Evolutionary conservation across 108 stramenopile species (phyloP).

Genomic region (Cylindrotheca closterium): DNA sequence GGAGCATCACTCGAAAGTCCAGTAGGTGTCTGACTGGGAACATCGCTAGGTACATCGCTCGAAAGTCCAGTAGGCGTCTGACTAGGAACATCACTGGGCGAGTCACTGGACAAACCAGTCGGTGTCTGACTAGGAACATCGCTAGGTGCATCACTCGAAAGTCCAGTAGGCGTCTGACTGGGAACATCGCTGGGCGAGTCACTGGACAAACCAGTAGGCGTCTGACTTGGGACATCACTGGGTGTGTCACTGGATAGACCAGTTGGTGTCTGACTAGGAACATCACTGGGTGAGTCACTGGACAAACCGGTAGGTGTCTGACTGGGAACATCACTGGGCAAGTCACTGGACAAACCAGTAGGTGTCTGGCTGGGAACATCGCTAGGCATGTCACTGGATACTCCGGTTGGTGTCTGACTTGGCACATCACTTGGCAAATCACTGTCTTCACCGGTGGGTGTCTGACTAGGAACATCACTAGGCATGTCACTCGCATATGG

Average conservation of each 20-base stretch:
- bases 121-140: neutral
- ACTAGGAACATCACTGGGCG: slow-evolving; percentile 19
- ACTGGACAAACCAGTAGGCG: slow-evolving; percentile 7
- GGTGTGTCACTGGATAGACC: slow-evolving; percentile 7
- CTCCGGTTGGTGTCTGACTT: too few relatives aligned
- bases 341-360: neutral
- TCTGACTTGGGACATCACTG: slow-evolving; percentile 4
- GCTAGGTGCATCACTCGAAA: neutral
- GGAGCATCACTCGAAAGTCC: neutral
- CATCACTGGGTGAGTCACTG: slow-evolving; percentile 23
- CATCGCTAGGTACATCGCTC: slow-evolving; percentile 1
- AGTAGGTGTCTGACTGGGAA: neutral
- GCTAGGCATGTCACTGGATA: slow-evolving; percentile 23
- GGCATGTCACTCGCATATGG: slow-evolving; percentile 15
- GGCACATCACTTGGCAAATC: too few relatives aligned
- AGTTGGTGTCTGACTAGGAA: slow-evolving; percentile 14
- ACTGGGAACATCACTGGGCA: neutral
- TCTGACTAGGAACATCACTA: neutral
- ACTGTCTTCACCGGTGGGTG: too few relatives aligned
- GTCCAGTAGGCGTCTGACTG: slow-evolving; percentile 18
- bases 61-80: slow-evolving; percentile 11
- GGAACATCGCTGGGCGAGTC: slow-evolving; percentile 20
- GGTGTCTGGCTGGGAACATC: neutral
- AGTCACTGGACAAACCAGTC: slow-evolving; percentile 5
- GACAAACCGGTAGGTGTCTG: neutral